Base-by-base conservation (phyloP, 1,139 yeast genomes). In the Yamadazyma taylorii region DNA sequence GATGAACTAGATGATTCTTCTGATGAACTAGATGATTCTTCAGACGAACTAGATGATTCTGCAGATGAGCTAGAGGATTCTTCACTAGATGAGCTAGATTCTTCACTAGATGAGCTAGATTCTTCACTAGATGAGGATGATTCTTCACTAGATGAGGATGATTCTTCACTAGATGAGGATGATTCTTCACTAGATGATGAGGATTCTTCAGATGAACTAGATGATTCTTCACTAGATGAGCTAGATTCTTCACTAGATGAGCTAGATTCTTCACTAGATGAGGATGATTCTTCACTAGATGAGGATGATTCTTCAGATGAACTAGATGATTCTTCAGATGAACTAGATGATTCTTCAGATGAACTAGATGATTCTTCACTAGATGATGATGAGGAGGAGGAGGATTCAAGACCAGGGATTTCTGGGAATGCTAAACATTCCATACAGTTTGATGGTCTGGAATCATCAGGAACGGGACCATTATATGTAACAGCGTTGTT, bases 401-500 rank as follows among this genome's bases (percentile, higher is more conserved):
- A 34, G n/a, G 25, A 12, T 25, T 32, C 16, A 28, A 40, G 40
- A 8, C 50, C 44, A 4, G 40, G 35, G 8, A 32, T 39, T n/a
- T 19, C 11, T 6, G 49, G 50, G 37, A 46, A 38, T 7, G 33
- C 23, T 17, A 10, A 10, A 37, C 50, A 46, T 14, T 32, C 28
- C 36, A 29, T 27, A 43, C 50, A 46, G n/a, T 14, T 19, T 6
- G 46, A 32, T 12, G 45, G 35, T 30, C 49, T 43, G 4, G 46
- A 28, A 19, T 41, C 16, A 3, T 35, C 32, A n/a, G 50, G 40
- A 13, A 41, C 41, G 23, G 53, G 46, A 11, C 51, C 58, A 30
- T 21, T 40, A 35, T 57, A 58, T 5, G n/a, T 29, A 15, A 57
- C 38, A 32, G 47, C 48, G 33, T 43, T 39, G 10, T 17, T 32